These are phyloP conservation scores for Alternaria burnsii DNA, from an alignment of 2,329 filamentous ascomycete species.

Conservation along the genomic window DNA sequence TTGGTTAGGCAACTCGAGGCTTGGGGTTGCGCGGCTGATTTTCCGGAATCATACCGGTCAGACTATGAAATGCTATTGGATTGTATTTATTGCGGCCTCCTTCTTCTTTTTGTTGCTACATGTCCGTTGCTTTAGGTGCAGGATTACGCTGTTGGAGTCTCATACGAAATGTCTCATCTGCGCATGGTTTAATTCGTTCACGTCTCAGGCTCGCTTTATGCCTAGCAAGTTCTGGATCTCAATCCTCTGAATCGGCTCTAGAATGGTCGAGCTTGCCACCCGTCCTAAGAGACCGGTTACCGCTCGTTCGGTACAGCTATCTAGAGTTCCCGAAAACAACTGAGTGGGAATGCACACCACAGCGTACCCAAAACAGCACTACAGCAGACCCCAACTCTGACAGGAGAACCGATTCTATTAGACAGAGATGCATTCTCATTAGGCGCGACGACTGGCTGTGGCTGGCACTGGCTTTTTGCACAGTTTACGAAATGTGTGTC, in stretches of 20 bases:
- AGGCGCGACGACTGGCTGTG: conserved; percentile 17
- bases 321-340: neutral
- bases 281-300: neutral
- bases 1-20: neutral
- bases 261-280: neutral
- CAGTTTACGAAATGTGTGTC: neutral
- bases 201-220: neutral
- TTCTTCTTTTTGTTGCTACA: neutral
- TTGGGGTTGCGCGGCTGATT: neutral
- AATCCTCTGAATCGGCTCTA: neutral
- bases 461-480: conserved; percentile 16
- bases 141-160: neutral
- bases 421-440: conserved; percentile 22
- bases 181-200: neutral
- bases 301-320: neutral
- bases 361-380: neutral
- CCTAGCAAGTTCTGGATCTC: neutral
- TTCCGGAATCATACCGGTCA: neutral
- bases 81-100: neutral
- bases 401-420: conserved; percentile 8
- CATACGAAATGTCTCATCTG: neutral
- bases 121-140: neutral
- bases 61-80: neutral
- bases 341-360: neutral
- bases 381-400: neutral